phyloP scores from a whole-genome alignment of 805 yeast species.

The Lipomyces chichibuensis region DNA sequence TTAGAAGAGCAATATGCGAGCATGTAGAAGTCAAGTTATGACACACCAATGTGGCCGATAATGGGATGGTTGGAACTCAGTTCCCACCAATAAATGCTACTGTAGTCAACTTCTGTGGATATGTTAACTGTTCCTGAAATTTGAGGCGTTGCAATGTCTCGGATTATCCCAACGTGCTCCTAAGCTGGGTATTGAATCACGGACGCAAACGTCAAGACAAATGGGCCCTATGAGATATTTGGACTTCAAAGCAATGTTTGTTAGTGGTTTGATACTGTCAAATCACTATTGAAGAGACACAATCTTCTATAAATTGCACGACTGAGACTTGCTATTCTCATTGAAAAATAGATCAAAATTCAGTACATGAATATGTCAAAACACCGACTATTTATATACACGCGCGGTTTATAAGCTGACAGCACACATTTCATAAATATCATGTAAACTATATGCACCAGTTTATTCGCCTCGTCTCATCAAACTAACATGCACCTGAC shows the following conservation, averaged over 20 bases:
- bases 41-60: not conserved
- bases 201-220: not conserved
- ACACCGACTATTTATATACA: not conserved
- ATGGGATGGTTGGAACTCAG: not conserved
- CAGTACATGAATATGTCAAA: not conserved
- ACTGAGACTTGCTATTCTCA: not conserved
- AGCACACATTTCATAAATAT: not conserved
- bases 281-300: not conserved
- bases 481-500: not conserved
- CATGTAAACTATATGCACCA: not conserved
- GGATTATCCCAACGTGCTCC: not conserved
- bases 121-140: not conserved
- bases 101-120: not conserved
- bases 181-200: not conserved
- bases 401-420: not conserved
- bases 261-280: not conserved
- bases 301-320: not conserved
- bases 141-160: not conserved
- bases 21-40: not conserved
- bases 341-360: not conserved
- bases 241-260: too few species aligned
- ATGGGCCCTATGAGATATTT: too few species aligned
- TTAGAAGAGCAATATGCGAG: not conserved
- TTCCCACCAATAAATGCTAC: not conserved
- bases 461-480: not conserved